Evolutionary conservation across 352 stramenopile species (phyloP), one percentile per base, ranked within the genome.

Genomic region (Pythium scleroteichum): DNA sequence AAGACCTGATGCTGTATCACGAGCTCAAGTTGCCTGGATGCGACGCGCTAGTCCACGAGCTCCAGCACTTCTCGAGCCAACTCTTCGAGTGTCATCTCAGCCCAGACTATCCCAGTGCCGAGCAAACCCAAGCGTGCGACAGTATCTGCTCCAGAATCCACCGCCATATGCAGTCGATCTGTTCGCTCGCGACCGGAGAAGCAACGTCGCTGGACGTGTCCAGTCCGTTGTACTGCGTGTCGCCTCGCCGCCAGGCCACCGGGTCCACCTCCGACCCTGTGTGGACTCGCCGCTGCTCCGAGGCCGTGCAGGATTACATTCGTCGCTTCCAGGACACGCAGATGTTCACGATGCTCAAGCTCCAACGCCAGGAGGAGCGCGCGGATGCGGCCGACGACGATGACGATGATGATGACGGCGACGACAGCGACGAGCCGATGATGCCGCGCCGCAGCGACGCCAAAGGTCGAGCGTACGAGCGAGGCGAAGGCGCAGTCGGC

Each of bases 311-410:
- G 2, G 78, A 88, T 27, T 92, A 88, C 45, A 77, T 92, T 24
- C 68, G 63, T 7, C 69, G 79, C 3, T 89, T 94, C 44, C 79
- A 85, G 44, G 72, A 83, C 44, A 94, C 85, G 17, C 85, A 94
- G 71, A 94, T 94, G 85, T 94, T 90, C 57, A 91, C 78, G 53
- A 85, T 87, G 68, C 88, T 89, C 44, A 68, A 59, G 13, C 41
- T 87, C 3, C 66, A 83, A 24, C 56, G 54, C 3, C 63, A 88
- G 49, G 74, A 88, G 10, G 64, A 76, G 32, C 53, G 45, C 10
- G 45, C 64, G 22, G 59, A 73, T 35, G 60, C 52, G 9, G 52
- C 66, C 46, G 54, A 63, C 27, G 63, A 72, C 29, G 52, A 71
- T 22, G 60, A 58, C 9, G 46, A 69, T 26, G 54, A 62, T 41